phyloP scores from a whole-genome alignment of 179 eudicot species.

The Vitellaria paradoxa region DNA sequence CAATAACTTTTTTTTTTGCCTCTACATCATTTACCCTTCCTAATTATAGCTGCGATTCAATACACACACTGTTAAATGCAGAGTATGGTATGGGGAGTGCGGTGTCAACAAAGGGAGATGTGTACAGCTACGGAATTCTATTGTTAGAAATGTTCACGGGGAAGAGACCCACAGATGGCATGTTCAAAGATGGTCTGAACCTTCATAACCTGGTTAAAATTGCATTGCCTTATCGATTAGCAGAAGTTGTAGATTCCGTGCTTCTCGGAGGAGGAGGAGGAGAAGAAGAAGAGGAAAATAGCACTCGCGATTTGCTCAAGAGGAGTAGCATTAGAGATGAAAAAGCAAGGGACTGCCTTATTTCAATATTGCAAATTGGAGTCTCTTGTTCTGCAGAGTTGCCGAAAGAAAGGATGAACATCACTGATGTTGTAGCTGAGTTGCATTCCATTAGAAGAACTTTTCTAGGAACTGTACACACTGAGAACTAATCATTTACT shows the following conservation, averaged over 20 bases:
- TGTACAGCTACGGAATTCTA: slow-evolving; percentile 11
- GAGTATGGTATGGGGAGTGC: slow-evolving; percentile 18
- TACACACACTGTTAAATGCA: neutral
- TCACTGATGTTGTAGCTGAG: neutral
- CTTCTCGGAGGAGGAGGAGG: neutral
- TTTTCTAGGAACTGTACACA: neutral
- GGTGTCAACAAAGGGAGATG: slow-evolving; percentile 17
- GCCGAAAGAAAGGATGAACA: slow-evolving; percentile 9
- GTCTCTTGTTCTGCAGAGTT: slow-evolving; percentile 6
- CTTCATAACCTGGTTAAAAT: slow-evolving; percentile 6
- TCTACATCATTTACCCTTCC: neutral
- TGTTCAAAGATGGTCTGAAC: slow-evolving; percentile 11
- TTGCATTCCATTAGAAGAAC: neutral
- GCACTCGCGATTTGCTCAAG: neutral
- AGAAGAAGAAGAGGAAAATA: neutral
- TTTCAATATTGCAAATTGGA: slow-evolving; percentile 8
- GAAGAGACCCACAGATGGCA: slow-evolving; percentile 15
- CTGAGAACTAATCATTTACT: too few relatives aligned
- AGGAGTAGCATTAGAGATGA: neutral
- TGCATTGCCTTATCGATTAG: neutral
- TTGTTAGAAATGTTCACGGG: slow-evolving; percentile 17
- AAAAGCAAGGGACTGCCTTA: neutral
- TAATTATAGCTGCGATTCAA: neutral
- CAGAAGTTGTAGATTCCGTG: neutral
- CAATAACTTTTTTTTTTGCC: neutral